Evolutionary conservation across 768 basidiomycete genomes (phyloP), one percentile per base, ranked within the genome.

Genomic region (Suillus subluteus): DNA sequence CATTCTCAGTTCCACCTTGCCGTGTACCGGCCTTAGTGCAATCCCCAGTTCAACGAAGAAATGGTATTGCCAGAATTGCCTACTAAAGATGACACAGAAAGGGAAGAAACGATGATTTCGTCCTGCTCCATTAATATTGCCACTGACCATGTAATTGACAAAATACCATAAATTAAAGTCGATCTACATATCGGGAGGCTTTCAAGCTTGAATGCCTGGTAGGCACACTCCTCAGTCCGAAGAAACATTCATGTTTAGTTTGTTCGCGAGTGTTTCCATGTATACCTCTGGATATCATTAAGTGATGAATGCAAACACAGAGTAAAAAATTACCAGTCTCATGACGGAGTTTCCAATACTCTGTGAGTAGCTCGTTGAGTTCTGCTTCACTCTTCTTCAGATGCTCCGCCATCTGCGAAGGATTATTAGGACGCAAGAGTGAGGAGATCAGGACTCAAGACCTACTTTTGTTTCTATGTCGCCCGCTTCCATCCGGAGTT

Each of bases 191-290:
- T 30, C 1, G 6, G 7, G 41, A 30, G 23, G 23, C 3, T 26
- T n/a, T 16, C 23, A 40, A 35, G 26, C 5, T 41, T 23, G 7
- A 40, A 35, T 18, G 18, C 18, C 59, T 11, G 18, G 5, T 30
- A 38, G 35, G 7, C 32, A 16, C 62, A 6, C 26, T n/a, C 15
- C 16, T 64, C 72, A 75, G 23, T 73, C 75, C 3, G 76, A 72
- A 40, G 70, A 66, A 46, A 82, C 82, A 62, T 74, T 80, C 84
- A 92, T 83, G 62, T 90, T 91, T 54, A 95, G 81, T 71, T 92
- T 91, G 76, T 91, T 91, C 4, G 92, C 91, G 35, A 94, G 80
- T 0, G 90, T 93, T 76, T 93, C 92, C 92, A 94, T 94, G 72
- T 92, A 95, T 2, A 93, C 85, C 75, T 93, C 93, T 94, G 69